Base-by-base conservation (phyloP, 164 flowering plant genomes). In the Amborella trichopoda region DNA sequence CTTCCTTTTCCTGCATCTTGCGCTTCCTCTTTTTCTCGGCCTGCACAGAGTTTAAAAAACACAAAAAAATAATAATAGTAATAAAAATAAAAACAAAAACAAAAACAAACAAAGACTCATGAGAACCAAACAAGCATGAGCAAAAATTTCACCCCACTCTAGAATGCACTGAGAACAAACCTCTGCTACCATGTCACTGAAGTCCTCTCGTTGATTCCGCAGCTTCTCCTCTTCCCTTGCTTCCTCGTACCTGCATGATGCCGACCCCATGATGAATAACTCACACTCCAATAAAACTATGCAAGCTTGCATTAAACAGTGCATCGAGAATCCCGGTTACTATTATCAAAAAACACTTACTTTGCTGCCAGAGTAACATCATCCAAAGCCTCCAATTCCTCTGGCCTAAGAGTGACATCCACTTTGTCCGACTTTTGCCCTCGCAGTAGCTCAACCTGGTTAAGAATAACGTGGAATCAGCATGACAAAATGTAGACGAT, bases 181-280 rank as follows among this genome's bases (percentile, higher is more conserved):
- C 99, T 91, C 96, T 4, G 96, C 96, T 58, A 93, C 99, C 96
- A 93, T 88, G 68, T 93, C 96, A 54, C 99, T 88, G 77, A 93
- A 88, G 68, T 93, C 99, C 61, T 93, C 99, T 4, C 69, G 74
- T 65, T 85, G 86, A 58, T 74, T 88, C 3, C 85, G 84, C 46
- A 66, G 46, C 56, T 81, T 93, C 68, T 88, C 96, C 67, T 83
- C 96, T 63, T 88, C 96, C 56, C 99, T 77, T 33, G 99, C 99
- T 68, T 84, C 99, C 68, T 82, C 94, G 20, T 93, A 93, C 64
- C 99, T 91, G 66, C 19, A 6, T 48, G 38, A 10, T n/a, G n/a
- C n/a, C n/a, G n/a, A n/a, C n/a, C n/a, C n/a, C n/a, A n/a, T n/a
- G n/a, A n/a, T n/a, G n/a, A n/a, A n/a, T n/a, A n/a, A n/a, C n/a